A percentile compares a stretch with the other conserved stretches of the same genome.
These are phyloP conservation scores for Akanthomyces lecanii DNA, from an alignment of 2,329 filamentous ascomycete genomes.

Conservation along the genomic window DNA sequence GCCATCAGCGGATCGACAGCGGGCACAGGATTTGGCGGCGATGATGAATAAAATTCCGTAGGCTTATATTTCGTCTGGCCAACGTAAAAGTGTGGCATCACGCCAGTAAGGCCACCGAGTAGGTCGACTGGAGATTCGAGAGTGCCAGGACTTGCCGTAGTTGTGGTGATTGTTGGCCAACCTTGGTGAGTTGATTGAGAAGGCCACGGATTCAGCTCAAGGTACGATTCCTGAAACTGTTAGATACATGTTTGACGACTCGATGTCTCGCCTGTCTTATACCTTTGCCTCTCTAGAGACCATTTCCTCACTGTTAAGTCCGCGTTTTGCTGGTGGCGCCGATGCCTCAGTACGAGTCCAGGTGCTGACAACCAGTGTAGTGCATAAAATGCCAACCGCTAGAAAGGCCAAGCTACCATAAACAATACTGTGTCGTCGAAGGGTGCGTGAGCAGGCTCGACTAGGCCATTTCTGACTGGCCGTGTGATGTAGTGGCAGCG, in stretches of 20 bases:
- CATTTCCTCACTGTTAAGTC: not conserved
- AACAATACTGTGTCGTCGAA: slow-evolving; percentile 11
- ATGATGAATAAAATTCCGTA: not conserved
- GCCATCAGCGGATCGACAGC: not conserved
- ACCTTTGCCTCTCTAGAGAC: not conserved
- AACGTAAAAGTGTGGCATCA: slow-evolving; percentile 5
- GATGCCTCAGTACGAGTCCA: not conserved
- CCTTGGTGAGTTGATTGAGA: not conserved
- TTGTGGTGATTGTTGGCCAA: not conserved
- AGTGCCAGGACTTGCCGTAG: not conserved
- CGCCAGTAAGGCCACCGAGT: slow-evolving; percentile 10
- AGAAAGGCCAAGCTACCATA: slow-evolving; percentile 2
- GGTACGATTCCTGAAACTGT: not conserved
- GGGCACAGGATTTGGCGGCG: not conserved
- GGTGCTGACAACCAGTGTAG: not conserved
- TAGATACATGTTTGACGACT: not conserved
- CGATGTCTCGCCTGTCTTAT: not conserved
- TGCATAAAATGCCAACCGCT: not conserved
- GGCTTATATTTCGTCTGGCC: not conserved
- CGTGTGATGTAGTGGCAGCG: not conserved
- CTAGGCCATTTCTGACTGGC: slow-evolving; percentile 1
- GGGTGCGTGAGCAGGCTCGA: slow-evolving; percentile 10
- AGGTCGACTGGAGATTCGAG: not conserved
- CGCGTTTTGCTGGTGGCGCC: not conserved
- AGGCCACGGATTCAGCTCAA: not conserved